Conservation (phyloP, 2,329 filamentous ascomycete genomes). For the Apiospora phragmitis region DNA sequence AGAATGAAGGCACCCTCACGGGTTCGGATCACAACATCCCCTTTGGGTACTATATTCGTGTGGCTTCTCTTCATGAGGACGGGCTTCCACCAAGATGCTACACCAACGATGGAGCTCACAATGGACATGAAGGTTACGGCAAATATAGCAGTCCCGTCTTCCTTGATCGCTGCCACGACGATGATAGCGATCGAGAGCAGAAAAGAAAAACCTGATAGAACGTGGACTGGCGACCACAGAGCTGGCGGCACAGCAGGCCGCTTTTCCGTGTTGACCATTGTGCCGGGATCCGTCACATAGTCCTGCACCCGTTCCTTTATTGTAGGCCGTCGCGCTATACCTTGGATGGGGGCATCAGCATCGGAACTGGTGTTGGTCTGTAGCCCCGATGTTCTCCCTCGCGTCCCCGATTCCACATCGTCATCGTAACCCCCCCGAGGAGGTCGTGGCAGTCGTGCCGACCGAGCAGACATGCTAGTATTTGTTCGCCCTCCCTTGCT, state of each 20-base stretch:
- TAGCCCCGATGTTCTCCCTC: constrained; percentile 17
- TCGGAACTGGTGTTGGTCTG: constrained; percentile 13
- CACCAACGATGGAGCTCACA: constrained; percentile 54
- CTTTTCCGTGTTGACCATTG: constrained; percentile 36
- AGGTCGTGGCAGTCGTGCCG: not conserved
- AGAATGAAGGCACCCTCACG: constrained; percentile 61
- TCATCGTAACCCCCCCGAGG: constrained; percentile 15
- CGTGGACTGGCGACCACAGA: constrained; percentile 52
- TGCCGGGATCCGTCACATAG: constrained; percentile 41
- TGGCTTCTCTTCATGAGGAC: constrained; percentile 52
- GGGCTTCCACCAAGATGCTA: constrained; percentile 59
- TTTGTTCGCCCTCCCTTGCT: constrained; percentile 13
- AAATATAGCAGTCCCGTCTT: constrained; percentile 52
- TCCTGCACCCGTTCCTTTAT: constrained; percentile 43
- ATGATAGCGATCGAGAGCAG: constrained; percentile 49
- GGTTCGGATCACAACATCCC: constrained; percentile 63
- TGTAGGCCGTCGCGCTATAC: constrained; percentile 35
- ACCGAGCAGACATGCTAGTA: not conserved
- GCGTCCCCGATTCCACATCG: constrained; percentile 11
- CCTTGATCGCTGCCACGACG: constrained; percentile 38
- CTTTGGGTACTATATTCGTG: constrained; percentile 48
- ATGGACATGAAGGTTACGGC: constrained; percentile 53
- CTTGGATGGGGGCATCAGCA: constrained; percentile 12
- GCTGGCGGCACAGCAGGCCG: constrained; percentile 50
- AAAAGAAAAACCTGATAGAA: constrained; percentile 53